Percentiles rank a stretch among this genome's conserved stretches.
phyloP scores from a whole-genome alignment of 306 rosid species.

The Medicago ruthenica region DNA sequence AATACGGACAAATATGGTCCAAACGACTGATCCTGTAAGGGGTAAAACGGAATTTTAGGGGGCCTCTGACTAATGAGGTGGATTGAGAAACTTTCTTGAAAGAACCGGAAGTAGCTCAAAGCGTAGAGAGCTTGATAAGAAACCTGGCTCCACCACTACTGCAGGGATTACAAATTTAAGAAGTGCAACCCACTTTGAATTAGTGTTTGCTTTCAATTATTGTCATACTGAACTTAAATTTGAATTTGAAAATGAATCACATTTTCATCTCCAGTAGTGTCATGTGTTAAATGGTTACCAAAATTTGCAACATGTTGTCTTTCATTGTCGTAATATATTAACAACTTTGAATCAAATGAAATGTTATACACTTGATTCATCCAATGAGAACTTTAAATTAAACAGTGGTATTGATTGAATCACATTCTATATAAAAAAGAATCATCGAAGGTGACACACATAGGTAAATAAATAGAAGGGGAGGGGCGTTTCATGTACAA shows the following conservation, averaged over 20 bases:
- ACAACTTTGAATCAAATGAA: not conserved
- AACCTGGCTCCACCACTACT: slow-evolving; percentile 29
- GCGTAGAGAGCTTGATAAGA: slow-evolving; percentile 36
- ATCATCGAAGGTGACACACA: not conserved
- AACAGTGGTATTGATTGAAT: not conserved
- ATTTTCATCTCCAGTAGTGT: slow-evolving; percentile 33
- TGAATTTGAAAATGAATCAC: slow-evolving; percentile 27
- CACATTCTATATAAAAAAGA: not conserved
- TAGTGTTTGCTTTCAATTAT: slow-evolving; percentile 23
- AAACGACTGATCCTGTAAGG: too few relatives aligned
- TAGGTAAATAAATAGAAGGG: not conserved
- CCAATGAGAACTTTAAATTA: not conserved
- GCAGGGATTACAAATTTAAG: slow-evolving; percentile 40
- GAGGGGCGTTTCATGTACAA: too few relatives aligned
- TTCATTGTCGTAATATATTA: slow-evolving; percentile 4
- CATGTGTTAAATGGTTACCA: slow-evolving; percentile 37
- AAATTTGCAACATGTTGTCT: slow-evolving; percentile 6
- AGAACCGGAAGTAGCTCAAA: slow-evolving; percentile 5
- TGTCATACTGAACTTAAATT: slow-evolving; percentile 12
- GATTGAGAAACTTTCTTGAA: too few relatives aligned
- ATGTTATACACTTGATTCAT: not conserved
- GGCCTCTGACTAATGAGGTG: too few relatives aligned
- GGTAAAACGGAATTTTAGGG: too few relatives aligned
- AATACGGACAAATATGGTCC: too few relatives aligned
- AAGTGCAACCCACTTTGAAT: not conserved